A percentile compares a stretch with the other conserved stretches of the same genome.
Evolutionary conservation across 2,329 filamentous ascomycete species (phyloP).

Genomic region (Monosporascus sp.): DNA sequence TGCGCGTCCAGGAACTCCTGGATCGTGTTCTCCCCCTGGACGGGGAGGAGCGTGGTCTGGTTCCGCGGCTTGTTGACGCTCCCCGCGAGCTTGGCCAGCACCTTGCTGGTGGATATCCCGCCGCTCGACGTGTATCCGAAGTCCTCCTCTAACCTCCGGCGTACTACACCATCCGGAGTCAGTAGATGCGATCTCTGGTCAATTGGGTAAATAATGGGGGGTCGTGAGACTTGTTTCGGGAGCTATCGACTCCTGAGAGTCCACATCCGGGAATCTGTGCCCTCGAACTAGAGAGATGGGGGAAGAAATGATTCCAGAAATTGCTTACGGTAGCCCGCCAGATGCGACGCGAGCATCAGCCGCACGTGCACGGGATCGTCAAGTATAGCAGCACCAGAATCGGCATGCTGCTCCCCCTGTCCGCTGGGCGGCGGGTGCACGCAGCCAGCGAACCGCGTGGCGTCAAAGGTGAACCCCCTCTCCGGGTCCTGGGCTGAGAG

Average conservation of each 20-base stretch:
- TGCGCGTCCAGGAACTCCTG: constrained; percentile 68
- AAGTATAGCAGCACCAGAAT: constrained; percentile 12
- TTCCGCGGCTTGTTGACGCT: constrained; percentile 79
- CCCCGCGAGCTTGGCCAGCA: constrained; percentile 79
- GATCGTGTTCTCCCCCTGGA: constrained; percentile 47
- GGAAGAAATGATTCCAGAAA: constrained; percentile 11
- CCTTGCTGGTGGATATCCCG: constrained; percentile 81
- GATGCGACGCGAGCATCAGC: constrained; percentile 72
- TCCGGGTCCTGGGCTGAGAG: constrained; percentile 69
- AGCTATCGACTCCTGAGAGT: no score
- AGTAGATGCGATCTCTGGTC: no score
- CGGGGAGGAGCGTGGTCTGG: constrained; percentile 77
- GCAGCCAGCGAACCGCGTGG: constrained; percentile 60
- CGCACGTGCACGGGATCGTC: constrained; percentile 45
- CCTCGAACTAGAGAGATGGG: no score
- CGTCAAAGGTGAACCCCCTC: constrained; percentile 74
- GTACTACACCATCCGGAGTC: constrained; percentile 34
- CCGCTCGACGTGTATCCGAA: constrained; percentile 84
- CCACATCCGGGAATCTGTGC: no score
- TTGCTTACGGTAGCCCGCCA: constrained; percentile 54
- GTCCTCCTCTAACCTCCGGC: constrained; percentile 65
- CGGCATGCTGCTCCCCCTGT: constrained; percentile 10
- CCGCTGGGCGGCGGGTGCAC: constrained; percentile 25
- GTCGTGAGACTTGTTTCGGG: no score
- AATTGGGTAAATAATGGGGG: no score